These are phyloP conservation scores for Leccinum truebloodii DNA, from an alignment of 768 basidiomycete genomes.

Conservation along the genomic window DNA sequence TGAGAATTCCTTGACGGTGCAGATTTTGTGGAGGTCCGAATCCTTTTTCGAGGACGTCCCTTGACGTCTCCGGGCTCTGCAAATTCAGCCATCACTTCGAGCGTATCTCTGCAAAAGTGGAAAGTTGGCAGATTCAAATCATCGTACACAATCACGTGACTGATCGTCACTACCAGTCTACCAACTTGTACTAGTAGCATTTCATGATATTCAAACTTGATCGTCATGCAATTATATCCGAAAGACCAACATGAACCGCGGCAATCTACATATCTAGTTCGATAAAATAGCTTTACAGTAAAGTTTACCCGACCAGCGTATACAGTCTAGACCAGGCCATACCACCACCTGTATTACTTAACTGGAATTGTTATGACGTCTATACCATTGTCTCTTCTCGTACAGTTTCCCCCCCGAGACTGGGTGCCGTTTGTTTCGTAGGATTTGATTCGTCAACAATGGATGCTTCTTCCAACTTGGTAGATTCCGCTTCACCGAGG, in stretches of 20 bases:
- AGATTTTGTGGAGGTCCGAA: constrained; percentile 12
- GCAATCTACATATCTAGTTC: neutral
- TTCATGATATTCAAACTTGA: neutral
- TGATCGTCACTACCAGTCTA: neutral
- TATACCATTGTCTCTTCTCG: neutral
- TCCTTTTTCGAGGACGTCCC: constrained; percentile 30
- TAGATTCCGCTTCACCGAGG: neutral
- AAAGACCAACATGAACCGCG: neutral
- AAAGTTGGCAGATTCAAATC: neutral
- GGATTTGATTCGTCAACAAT: neutral
- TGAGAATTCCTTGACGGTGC: constrained; percentile 3
- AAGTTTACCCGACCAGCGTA: neutral
- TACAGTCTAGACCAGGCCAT: neutral
- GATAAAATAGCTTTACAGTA: neutral
- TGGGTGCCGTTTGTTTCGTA: constrained; percentile 4
- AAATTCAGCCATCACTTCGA: constrained; percentile 19
- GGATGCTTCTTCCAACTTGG: neutral
- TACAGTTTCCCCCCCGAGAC: neutral
- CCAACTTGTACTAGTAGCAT: too few relatives aligned
- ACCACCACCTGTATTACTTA: neutral
- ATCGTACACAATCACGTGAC: constrained; percentile 14
- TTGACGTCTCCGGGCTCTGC: constrained; percentile 16
- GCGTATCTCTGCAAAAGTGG: neutral
- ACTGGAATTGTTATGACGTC: neutral
- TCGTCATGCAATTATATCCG: neutral